Base-by-base conservation (phyloP, 202 grass and related monocot genomes). In the Musa balbisiana region DNA sequence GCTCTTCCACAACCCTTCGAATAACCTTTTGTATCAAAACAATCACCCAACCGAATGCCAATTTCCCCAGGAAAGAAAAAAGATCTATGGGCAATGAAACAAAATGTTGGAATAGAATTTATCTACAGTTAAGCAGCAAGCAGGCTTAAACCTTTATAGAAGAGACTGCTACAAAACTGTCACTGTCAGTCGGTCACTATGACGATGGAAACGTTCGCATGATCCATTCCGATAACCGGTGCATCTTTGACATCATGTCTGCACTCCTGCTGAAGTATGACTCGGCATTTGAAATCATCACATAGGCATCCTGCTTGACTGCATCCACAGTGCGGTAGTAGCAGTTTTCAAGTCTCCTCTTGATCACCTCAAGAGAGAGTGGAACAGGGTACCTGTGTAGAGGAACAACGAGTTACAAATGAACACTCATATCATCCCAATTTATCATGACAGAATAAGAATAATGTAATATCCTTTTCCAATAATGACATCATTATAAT, bases 311-410 rank as follows among this genome's bases (percentile, higher is more conserved):
- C 70, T 93, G 88, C 80, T 76, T 81, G 53, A 93, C 81, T 62
- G 94, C 90, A 64, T 91, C 90, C 64, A 87, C 52, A 76, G 86
- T 93, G 73, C 88, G 87, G 83, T 92, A 91, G 79, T 93, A 93
- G 77, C 87, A 84, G 49, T 85, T 98, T n/a, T 87, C 81, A 51
- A 93, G 77, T 80, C 90, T 93, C 84, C 73, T 89, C 77, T 85
- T 93, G 75, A 98, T 93, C 70, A 93, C 90, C 79, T 93, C 94
- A 80, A 91, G 62, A 11, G 94, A 91, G 77, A 97, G 87, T 26
- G 84, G 94, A 83, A 89, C 90, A 79, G 88, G 90, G 72, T 89
- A 98, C 77, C 90, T 98, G 74, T 0, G 25, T 62, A 24, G 77
- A 71, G 63, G 67, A 43, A 43, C 33, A 43, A 0, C 0, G 4